phyloP scores from a whole-genome alignment of 2,329 filamentous ascomycete genomes.

The Trichoderma sp. region DNA sequence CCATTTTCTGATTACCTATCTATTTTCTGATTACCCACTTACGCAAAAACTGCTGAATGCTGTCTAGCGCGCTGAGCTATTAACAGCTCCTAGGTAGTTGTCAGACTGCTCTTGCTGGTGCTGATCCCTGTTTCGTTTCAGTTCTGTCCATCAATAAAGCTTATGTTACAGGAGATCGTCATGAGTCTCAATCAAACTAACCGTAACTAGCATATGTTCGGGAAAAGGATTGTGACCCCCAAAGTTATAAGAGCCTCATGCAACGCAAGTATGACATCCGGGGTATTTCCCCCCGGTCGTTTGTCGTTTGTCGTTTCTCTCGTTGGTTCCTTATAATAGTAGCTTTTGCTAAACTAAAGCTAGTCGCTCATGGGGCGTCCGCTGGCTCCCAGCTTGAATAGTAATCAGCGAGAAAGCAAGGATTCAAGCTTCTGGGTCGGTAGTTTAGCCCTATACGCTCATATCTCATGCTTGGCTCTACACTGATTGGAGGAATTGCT shows the following conservation, averaged over 20 bases:
- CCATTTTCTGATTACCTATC: not conserved
- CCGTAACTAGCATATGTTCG: not conserved
- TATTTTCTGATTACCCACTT: not conserved
- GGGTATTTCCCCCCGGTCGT: not conserved
- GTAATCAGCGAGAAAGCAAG: not conserved
- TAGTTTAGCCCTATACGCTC: slow-evolving; percentile 3
- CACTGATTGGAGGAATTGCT: slow-evolving; percentile 4
- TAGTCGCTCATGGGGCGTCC: not conserved
- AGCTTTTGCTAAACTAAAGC: not conserved
- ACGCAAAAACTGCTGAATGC: not conserved
- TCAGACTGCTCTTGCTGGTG: not conserved
- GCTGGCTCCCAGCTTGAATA: not conserved
- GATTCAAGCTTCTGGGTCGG: not conserved
- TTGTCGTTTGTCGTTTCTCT: not conserved
- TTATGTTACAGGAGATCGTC: not conserved
- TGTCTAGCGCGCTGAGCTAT: not conserved
- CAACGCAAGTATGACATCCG: not conserved
- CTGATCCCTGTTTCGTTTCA: not conserved
- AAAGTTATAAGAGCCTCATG: not conserved
- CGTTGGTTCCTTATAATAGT: not conserved
- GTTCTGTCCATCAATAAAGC: not conserved
- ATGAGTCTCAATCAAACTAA: not conserved
- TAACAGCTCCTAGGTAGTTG: not conserved
- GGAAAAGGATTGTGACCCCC: not conserved
- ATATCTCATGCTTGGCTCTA: not conserved